Conservation (phyloP, 192 early-diverging fungal genomes). For the Coemansia sp. region DNA sequence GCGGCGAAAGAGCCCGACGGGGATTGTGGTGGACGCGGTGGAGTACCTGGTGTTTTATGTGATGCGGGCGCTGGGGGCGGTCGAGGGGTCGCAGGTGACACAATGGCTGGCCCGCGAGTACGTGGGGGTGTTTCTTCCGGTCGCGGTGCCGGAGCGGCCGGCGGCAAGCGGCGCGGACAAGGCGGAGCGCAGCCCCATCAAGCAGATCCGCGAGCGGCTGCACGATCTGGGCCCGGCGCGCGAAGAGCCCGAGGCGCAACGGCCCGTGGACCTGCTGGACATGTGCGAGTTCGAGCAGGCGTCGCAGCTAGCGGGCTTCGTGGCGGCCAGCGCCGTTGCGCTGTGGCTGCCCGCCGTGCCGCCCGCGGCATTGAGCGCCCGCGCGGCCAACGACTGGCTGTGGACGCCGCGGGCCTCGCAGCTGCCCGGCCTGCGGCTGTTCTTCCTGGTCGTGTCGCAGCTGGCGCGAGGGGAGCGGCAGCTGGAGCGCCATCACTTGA, state of each 20-base stretch:
- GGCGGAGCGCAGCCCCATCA: conserved; percentile 23
- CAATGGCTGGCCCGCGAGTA: conserved; percentile 31
- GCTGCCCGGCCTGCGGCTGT: conserved; percentile 27
- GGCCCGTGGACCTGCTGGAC: conserved; percentile 27
- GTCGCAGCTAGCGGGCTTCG: conserved; percentile 28
- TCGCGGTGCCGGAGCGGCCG: conserved; percentile 25
- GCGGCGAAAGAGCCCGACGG: conserved; percentile 10
- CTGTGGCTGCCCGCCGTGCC: conserved; percentile 40
- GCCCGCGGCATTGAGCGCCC: conserved; percentile 6
- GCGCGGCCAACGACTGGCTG: conserved; percentile 12
- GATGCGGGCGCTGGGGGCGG: too few relatives aligned
- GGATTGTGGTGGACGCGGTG: conserved; percentile 23
- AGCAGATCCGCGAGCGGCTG: conserved; percentile 29
- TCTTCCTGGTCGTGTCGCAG: conserved; percentile 25
- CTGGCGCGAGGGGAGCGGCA: conserved; percentile 42
- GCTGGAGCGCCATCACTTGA: conserved; percentile 39
- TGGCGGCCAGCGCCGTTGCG: conserved; percentile 17
- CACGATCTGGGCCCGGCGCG: conserved; percentile 30
- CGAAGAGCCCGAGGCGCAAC: conserved; percentile 6
- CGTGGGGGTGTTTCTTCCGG: conserved; percentile 37
- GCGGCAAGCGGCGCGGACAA: conserved; percentile 2
- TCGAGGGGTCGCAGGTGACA: conserved; percentile 1
- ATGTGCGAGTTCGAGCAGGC: conserved; percentile 20
- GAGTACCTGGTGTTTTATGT: conserved; percentile 18
- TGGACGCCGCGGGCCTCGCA: conserved; percentile 35